These are phyloP conservation scores for Xerocomus amazonicus DNA, from an alignment of 1,284 basidiomycete genomes.

Conservation along the genomic window DNA sequence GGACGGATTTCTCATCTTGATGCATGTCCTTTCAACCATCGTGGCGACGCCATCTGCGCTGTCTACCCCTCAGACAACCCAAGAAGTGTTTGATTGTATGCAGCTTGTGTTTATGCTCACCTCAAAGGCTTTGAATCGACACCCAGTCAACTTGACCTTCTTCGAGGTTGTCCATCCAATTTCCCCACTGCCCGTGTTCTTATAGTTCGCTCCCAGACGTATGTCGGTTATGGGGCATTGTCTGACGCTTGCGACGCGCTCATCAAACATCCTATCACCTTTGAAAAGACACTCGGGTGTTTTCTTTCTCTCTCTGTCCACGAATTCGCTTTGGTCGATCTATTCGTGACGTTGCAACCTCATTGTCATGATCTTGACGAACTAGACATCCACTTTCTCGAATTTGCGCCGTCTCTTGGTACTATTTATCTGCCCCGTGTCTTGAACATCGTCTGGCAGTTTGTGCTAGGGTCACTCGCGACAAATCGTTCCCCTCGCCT, in stretches of 20 bases:
- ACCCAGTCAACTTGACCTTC: conserved; percentile 55
- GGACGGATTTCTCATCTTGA: conserved; percentile 72
- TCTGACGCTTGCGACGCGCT: conserved; percentile 52
- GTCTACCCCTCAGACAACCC: conserved; percentile 39
- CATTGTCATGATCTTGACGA: conserved; percentile 34
- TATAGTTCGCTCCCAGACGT: conserved; percentile 39
- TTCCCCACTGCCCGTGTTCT: not conserved
- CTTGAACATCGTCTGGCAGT: conserved; percentile 52
- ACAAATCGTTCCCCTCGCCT: conserved; percentile 41
- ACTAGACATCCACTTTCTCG: conserved; percentile 38
- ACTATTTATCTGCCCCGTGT: conserved; percentile 54
- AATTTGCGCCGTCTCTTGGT: conserved; percentile 35
- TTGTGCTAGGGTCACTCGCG: conserved; percentile 34
- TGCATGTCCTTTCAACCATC: conserved; percentile 64
- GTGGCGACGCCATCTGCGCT: conserved; percentile 31
- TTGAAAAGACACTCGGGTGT: conserved; percentile 56
- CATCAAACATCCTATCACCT: conserved; percentile 43
- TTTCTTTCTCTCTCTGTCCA: conserved; percentile 60
- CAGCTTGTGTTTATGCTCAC: conserved; percentile 58
- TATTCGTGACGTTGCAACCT: conserved; percentile 47
- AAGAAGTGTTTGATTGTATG: conserved; percentile 50
- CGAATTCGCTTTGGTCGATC: conserved; percentile 53
- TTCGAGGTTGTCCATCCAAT: conserved; percentile 54
- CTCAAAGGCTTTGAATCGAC: conserved; percentile 58
- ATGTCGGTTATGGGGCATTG: conserved; percentile 63